Percentiles rank a stretch among this genome's conserved stretches.
These are phyloP conservation scores for Pleurotus sapidus DNA, from an alignment of 768 basidiomycete species.

Conservation along the genomic window DNA sequence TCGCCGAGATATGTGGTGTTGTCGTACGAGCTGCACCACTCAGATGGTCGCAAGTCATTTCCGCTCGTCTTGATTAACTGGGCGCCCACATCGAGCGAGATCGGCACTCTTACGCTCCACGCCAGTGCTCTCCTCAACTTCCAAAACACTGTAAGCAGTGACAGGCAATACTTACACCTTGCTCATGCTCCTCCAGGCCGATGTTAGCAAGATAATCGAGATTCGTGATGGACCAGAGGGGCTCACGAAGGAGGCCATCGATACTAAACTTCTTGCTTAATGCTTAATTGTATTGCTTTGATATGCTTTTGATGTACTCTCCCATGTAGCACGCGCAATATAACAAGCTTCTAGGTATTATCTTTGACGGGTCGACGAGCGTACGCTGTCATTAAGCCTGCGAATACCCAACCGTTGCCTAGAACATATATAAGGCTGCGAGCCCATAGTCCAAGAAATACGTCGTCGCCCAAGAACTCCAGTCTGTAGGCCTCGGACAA, in stretches of 20 bases:
- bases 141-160: conserved; percentile 62
- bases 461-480: conserved; percentile 80
- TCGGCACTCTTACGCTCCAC: conserved; percentile 72
- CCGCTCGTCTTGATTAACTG: conserved; percentile 89
- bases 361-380: not conserved
- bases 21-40: conserved; percentile 77
- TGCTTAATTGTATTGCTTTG: not conserved
- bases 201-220: conserved; percentile 78
- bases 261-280: conserved; percentile 48
- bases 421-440: conserved; percentile 71
- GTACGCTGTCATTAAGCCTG: conserved; percentile 55
- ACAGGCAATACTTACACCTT: not conserved
- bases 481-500: conserved; percentile 86
- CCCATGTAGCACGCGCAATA: not conserved
- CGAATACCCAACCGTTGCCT: conserved; percentile 81
- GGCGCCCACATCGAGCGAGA: conserved; percentile 78
- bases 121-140: conserved; percentile 81
- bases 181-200: conserved; percentile 44
- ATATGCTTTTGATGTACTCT: not conserved
- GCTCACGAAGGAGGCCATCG: conserved; percentile 70
- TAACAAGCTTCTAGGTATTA: not conserved
- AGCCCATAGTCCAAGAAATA: conserved; percentile 76
- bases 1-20: conserved; percentile 84
- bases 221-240: conserved; percentile 79
- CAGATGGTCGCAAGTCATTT: conserved; percentile 80